Evolutionary conservation across 257 asterid genomes (phyloP).

Genomic region (Linderniella brevidens): DNA sequence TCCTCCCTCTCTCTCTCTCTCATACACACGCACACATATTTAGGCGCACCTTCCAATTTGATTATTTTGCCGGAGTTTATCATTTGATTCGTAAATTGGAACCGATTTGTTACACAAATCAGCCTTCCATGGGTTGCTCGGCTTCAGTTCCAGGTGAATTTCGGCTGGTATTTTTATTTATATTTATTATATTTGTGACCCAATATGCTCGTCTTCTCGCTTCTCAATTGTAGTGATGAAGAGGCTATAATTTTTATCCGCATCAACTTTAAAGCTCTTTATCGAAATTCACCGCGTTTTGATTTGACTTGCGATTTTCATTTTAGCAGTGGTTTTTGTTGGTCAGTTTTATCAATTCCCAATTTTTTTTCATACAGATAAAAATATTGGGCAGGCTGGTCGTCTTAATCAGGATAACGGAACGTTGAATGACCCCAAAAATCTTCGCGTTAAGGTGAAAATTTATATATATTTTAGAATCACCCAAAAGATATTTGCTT

Average conservation of each 20-base stretch:
- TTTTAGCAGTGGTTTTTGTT: neutral
- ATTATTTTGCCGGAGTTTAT: no score
- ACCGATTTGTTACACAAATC: neutral
- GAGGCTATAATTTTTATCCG: no score
- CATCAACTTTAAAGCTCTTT: neutral
- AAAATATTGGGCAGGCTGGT: conserved; percentile 9
- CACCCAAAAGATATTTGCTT: no score
- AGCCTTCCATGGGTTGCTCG: conserved; percentile 36
- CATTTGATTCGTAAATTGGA: no score
- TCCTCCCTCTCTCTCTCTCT: no score
- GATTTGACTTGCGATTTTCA: neutral
- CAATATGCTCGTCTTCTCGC: neutral
- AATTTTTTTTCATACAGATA: conserved; percentile 6
- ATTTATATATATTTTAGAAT: neutral
- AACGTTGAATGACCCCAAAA: conserved; percentile 11
- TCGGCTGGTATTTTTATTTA: neutral
- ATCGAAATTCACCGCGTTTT: neutral
- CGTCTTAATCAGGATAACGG: conserved; percentile 14
- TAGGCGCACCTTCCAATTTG: no score
- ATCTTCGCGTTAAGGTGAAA: conserved; percentile 16
- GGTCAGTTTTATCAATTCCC: neutral
- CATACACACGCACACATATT: no score
- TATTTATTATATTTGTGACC: neutral
- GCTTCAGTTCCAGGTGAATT: conserved; percentile 42
- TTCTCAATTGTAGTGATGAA: neutral